Percentiles rank a stretch among this genome's conserved stretches.
Conservation (phyloP, 1,139 yeast species). For the Geotrichum cucujoidarum region DNA sequence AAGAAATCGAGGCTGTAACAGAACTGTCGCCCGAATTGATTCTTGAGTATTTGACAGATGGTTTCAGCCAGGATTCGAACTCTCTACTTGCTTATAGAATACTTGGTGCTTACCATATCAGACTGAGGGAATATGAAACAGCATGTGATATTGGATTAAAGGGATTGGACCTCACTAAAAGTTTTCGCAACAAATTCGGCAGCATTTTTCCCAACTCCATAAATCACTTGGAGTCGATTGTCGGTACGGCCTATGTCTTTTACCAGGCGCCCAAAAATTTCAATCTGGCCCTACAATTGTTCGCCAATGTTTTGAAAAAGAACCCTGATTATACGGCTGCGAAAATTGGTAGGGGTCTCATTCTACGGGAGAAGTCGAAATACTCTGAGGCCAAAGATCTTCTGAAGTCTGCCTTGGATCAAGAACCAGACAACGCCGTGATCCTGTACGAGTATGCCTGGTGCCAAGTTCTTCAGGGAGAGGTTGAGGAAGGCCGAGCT, state of each 20-base stretch:
- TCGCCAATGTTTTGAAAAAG: slow-evolving; percentile 52
- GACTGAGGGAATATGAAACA: slow-evolving; percentile 57
- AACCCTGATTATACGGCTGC: slow-evolving; percentile 57
- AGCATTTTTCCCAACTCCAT: slow-evolving; percentile 48
- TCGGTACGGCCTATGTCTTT: slow-evolving; percentile 76
- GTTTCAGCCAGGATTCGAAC: slow-evolving; percentile 44
- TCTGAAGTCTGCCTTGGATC: slow-evolving; percentile 48
- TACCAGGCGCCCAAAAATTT: slow-evolving; percentile 88
- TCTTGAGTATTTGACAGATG: slow-evolving; percentile 50
- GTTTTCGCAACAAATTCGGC: slow-evolving; percentile 46
- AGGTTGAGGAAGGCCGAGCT: slow-evolving; percentile 51
- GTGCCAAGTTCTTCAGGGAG: slow-evolving; percentile 60
- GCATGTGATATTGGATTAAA: slow-evolving; percentile 57
- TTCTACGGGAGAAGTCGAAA: slow-evolving; percentile 61
- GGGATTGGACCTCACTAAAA: slow-evolving; percentile 52
- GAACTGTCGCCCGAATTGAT: slow-evolving; percentile 50
- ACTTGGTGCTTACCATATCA: slow-evolving; percentile 55
- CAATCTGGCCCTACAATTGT: slow-evolving; percentile 65
- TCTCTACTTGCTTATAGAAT: slow-evolving; percentile 64
- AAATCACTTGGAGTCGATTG: slow-evolving; percentile 55
- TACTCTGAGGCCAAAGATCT: slow-evolving; percentile 50
- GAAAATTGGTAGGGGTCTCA: slow-evolving; percentile 74
- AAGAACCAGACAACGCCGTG: slow-evolving; percentile 51
- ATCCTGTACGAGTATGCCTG: slow-evolving; percentile 73
- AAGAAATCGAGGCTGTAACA: slow-evolving; percentile 27